Conservation (phyloP, 2,329 filamentous ascomycete genomes). For the Cladosporium sp. region DNA sequence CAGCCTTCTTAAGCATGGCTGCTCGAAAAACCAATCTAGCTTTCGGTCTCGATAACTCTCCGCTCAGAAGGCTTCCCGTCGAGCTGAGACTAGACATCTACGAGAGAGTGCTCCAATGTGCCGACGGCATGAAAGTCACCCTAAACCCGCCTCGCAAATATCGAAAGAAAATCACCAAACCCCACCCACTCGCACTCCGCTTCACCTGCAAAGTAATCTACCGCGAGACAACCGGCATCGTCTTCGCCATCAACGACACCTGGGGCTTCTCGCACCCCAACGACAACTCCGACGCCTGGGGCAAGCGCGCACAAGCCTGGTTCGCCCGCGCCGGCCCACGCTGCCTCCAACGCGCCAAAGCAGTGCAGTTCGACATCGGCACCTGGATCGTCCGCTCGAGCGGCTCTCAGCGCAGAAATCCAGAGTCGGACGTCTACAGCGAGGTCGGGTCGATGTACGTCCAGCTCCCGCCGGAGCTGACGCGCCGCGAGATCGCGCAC, state of each 20-base stretch:
- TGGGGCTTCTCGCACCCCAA: background rate
- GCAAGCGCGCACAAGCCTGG: background rate
- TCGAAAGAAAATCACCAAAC: background rate
- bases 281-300: background rate
- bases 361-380: background rate
- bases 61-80: conserved; percentile 3
- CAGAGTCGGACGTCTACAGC: background rate
- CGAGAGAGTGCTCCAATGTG: conserved; percentile 6
- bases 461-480: background rate
- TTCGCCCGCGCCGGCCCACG: background rate
- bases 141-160: background rate
- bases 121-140: background rate
- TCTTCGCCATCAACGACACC: background rate
- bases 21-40: too few species aligned
- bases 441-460: background rate
- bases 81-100: conserved; percentile 14
- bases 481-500: background rate
- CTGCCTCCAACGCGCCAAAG: background rate
- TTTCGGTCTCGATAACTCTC: background rate
- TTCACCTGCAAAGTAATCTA: background rate
- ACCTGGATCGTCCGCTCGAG: background rate
- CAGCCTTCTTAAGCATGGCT: too few species aligned
- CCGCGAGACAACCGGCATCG: background rate
- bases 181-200: background rate
- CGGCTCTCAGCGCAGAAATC: background rate